A percentile compares a stretch with the other conserved stretches of the same genome.
Evolutionary conservation across 306 rosid species (phyloP).

Genomic region (Prunus salicina): DNA sequence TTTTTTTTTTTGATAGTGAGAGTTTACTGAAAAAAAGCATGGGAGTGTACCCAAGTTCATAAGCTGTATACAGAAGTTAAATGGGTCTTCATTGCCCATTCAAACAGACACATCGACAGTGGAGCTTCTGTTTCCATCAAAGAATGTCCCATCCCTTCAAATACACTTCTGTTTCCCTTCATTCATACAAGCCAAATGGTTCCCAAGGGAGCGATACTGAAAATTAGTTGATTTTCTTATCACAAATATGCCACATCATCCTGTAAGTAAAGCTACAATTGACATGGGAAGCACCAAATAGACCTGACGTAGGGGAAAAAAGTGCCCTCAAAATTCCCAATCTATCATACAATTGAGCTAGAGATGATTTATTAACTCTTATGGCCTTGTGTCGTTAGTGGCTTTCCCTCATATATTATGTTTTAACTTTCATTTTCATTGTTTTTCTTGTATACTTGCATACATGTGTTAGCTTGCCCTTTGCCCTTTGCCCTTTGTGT

Average conservation of each 20-base stretch:
- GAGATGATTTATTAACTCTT: neutral
- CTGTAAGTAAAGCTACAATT: neutral
- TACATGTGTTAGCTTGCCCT: neutral
- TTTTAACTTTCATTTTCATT: neutral
- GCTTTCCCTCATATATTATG: neutral
- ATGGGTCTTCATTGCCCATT: neutral
- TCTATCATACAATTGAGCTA: neutral
- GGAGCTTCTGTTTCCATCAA: neutral
- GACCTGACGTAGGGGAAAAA: neutral
- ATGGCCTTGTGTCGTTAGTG: neutral
- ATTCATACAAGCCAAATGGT: neutral
- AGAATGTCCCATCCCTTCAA: neutral
- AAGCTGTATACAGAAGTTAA: neutral
- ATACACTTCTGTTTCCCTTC: neutral
- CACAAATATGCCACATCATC: neutral
- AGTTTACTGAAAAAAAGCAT: neutral
- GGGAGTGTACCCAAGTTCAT: neutral
- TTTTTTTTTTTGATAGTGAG: neutral
- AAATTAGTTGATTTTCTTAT: neutral
- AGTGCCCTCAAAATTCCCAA: neutral
- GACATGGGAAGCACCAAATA: neutral
- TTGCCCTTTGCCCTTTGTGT: no score
- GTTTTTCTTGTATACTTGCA: neutral
- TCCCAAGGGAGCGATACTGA: neutral
- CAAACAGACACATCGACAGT: neutral